These are phyloP conservation scores for Gliomastix tumulicola DNA, from an alignment of 2,329 filamentous ascomycete species.

Conservation along the genomic window DNA sequence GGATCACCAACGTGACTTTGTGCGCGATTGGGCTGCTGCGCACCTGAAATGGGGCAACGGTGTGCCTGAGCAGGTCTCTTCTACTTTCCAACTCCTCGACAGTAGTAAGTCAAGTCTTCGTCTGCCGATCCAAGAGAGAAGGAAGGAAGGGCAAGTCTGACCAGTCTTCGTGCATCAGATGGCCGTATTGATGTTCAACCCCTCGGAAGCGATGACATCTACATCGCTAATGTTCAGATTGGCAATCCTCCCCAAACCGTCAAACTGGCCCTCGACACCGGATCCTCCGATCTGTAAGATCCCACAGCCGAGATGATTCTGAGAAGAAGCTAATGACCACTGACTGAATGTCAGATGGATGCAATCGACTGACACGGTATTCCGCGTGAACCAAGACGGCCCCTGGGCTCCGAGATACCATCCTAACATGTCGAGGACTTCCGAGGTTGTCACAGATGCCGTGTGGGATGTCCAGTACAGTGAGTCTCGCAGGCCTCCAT, in stretches of 20 bases:
- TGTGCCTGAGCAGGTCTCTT: conserved; percentile 9
- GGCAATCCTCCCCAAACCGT: conserved; percentile 40
- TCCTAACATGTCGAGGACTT: conserved; percentile 36
- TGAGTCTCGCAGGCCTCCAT: conserved; percentile 23
- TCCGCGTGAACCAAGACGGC: conserved; percentile 21
- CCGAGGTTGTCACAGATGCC: conserved; percentile 29
- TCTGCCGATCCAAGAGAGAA: neutral
- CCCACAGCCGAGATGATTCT: neutral
- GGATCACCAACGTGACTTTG: conserved; percentile 18
- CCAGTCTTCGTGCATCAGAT: conserved; percentile 13
- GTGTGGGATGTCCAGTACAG: conserved; percentile 43
- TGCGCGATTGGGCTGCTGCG: conserved; percentile 22
- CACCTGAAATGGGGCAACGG: conserved; percentile 24
- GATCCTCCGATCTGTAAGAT: conserved; percentile 55
- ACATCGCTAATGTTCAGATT: conserved; percentile 33
- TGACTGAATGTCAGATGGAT: conserved; percentile 37
- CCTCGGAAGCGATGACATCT: conserved; percentile 32
- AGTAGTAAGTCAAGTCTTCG: conserved; percentile 13
- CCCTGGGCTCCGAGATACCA: conserved; percentile 32
- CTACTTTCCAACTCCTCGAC: conserved; percentile 17
- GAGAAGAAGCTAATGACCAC: neutral
- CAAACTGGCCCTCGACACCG: conserved; percentile 44
- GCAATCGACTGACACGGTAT: conserved; percentile 39
- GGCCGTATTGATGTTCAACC: conserved; percentile 24
- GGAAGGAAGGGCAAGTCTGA: too few relatives aligned